phyloP scores from a whole-genome alignment of 2,329 filamentous ascomycete species.

The Alternaria sp. region DNA sequence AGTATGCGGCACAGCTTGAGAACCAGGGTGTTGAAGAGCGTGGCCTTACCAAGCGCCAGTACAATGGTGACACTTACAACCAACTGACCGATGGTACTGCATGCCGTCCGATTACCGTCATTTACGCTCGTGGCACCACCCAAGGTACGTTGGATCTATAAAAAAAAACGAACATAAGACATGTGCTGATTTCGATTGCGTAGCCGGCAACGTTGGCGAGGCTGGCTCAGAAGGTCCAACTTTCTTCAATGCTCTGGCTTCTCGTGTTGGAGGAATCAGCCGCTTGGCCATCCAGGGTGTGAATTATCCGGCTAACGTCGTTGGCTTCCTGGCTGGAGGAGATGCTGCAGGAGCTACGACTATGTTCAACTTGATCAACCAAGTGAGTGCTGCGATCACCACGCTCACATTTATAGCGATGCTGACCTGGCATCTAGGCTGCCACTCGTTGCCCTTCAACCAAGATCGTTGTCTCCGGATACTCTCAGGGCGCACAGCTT shows the following conservation, averaged over 20 bases:
- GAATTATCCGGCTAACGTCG: constrained; percentile 57
- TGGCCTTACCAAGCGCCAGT: constrained; percentile 31
- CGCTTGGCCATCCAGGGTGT: constrained; percentile 64
- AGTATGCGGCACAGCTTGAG: constrained; percentile 36
- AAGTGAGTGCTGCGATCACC: constrained; percentile 36
- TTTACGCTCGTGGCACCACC: constrained; percentile 64
- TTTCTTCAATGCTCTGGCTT: constrained; percentile 58
- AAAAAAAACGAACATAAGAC: not conserved
- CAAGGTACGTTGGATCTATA: constrained; percentile 38
- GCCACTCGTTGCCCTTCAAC: constrained; percentile 36
- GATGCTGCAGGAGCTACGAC: constrained; percentile 54
- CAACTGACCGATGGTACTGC: constrained; percentile 42
- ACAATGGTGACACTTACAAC: constrained; percentile 37
- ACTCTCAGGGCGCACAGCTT: constrained; percentile 51
- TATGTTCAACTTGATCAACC: constrained; percentile 52
- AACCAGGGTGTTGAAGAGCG: constrained; percentile 14
- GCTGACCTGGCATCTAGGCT: constrained; percentile 19
- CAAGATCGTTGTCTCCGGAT: constrained; percentile 42
- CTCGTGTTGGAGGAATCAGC: constrained; percentile 50
- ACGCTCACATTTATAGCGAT: not conserved
- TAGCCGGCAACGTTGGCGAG: constrained; percentile 59
- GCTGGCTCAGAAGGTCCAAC: constrained; percentile 56
- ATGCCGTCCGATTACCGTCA: constrained; percentile 59
- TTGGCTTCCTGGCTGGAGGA: constrained; percentile 58
- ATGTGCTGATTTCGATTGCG: not conserved